Evolutionary conservation across 306 rosid genomes (phyloP).

Genomic region (Hippophae gyantsensis): DNA sequence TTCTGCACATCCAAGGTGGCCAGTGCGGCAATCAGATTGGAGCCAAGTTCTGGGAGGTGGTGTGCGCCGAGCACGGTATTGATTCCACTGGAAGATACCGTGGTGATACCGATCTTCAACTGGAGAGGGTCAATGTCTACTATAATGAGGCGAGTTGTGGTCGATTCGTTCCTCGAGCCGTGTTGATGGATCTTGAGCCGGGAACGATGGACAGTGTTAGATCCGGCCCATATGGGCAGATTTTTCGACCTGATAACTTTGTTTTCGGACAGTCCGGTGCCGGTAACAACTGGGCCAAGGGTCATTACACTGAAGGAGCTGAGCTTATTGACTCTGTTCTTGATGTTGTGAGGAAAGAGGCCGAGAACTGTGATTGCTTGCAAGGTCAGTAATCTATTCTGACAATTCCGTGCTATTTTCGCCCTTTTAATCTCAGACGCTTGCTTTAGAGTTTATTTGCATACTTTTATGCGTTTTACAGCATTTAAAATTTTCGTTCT

Average conservation of each 20-base stretch:
- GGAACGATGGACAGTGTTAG: slow-evolving; percentile 57
- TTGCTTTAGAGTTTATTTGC: too few species aligned
- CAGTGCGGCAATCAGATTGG: slow-evolving; percentile 47
- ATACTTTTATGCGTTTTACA: too few species aligned
- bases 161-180: slow-evolving; percentile 37
- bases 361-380: slow-evolving; percentile 48
- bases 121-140: slow-evolving; percentile 52
- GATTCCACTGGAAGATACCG: slow-evolving; percentile 36
- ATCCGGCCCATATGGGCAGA: slow-evolving; percentile 41
- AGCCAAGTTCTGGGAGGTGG: too few species aligned
- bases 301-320: slow-evolving; percentile 49
- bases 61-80: slow-evolving; percentile 57
- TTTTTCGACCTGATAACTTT: slow-evolving; percentile 45
- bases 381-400: slow-evolving; percentile 25
- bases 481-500: too few species aligned
- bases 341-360: slow-evolving; percentile 46
- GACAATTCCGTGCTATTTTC: too few species aligned
- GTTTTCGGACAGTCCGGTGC: slow-evolving; percentile 46
- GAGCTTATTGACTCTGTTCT: slow-evolving; percentile 50
- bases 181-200: slow-evolving; percentile 52
- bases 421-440: too few species aligned
- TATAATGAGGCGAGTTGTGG: slow-evolving; percentile 57
- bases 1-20: slow-evolving; percentile 51
- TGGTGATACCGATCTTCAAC: slow-evolving; percentile 36
- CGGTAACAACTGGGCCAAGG: slow-evolving; percentile 63